Evolutionary conservation across 768 basidiomycete species (phyloP), one percentile per base, ranked within the genome.

Genomic region (Amanita brunnescens): DNA sequence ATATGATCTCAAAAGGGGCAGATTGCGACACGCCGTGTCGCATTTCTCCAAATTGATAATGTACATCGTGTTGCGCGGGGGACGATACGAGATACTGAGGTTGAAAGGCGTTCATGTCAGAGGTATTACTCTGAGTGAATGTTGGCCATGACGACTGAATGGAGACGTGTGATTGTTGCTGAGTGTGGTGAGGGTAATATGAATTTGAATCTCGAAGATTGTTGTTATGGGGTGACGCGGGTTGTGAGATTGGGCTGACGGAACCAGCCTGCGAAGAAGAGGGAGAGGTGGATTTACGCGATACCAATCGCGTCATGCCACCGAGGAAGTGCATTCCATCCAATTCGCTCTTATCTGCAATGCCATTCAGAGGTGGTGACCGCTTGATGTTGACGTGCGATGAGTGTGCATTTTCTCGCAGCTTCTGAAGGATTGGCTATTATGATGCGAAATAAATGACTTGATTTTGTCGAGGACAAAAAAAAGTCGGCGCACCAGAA

Each of bases 321-420:
- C 80, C 78, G 9, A 85, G 72, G 1, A 75, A 76, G 5, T 78
- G 74, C 34, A 84, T 59, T 51, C 81, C 83, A 34, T 83, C 82
- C 21, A 72, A 73, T 58, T 84, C 83, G 49, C 71, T 74, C 61
- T 84, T 83, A 53, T 80, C 65, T 10, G 66, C 58, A 10, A 62
- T 55, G 7, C 54, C 56, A 40, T 60, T 62, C 32, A 46, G 55
- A 34, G 52, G 56, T 45, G 55, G 45, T 30, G 60, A 59, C 14
- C 61, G 58, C 18, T 59, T 59, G 20, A 61, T 47, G 55, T 55
- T 65, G 12, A 67, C 52, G 30, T 75, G 67, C 51, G 71, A 67
- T 54, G 66, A 65, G 63, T 74, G 65, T 47, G 80, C 82, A 13
- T 79, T 72, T 13, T 76, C 77, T 51, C 70, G 72, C 53, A 84